Conservation (phyloP, 768 basidiomycete genomes). For the Fomitopsis serialis region DNA sequence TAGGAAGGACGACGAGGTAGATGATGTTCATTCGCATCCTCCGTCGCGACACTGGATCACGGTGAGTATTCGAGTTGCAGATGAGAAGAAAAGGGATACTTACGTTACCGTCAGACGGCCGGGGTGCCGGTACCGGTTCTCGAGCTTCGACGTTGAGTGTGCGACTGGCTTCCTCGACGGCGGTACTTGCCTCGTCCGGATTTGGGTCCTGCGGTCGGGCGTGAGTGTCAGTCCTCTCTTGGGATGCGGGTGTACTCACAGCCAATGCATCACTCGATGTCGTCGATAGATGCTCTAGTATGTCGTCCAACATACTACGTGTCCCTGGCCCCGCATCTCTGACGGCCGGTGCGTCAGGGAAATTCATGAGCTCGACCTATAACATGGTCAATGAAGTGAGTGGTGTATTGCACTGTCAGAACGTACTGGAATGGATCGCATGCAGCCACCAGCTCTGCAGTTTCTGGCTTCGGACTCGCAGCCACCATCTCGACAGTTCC, state of each 20-base stretch:
- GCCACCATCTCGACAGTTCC: background rate
- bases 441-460: background rate
- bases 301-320: background rate
- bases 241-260: background rate
- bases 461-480: too few species aligned
- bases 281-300: background rate
- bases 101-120: background rate
- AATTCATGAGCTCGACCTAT: too few species aligned
- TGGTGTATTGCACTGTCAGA: too few species aligned
- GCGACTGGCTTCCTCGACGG: background rate
- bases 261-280: background rate
- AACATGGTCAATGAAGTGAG: too few species aligned
- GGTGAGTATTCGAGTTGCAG: background rate
- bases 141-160: background rate
- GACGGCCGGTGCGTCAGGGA: too few species aligned
- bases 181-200: background rate
- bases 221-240: background rate
- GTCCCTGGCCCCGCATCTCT: too few species aligned
- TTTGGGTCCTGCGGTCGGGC: background rate
- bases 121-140: background rate
- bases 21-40: background rate
- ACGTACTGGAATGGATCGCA: background rate
- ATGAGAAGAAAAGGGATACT: background rate
- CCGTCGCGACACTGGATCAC: background rate
- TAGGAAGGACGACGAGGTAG: background rate